These are phyloP conservation scores for Miscanthus sacchariflorus DNA, from an alignment of 202 grass and related monocot genomes.

Conservation along the genomic window DNA sequence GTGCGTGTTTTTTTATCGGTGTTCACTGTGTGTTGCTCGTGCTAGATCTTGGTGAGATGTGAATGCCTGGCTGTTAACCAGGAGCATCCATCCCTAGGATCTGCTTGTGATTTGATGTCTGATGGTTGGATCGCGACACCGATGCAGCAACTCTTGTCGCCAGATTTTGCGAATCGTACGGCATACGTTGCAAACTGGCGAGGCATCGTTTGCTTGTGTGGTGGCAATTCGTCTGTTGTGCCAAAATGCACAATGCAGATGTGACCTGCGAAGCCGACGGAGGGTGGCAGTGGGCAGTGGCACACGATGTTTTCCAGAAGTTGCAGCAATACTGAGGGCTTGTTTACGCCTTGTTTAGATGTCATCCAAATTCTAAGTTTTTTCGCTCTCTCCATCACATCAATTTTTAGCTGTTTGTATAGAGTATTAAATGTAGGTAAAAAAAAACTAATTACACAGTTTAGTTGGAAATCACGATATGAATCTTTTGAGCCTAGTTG, in stretches of 20 bases:
- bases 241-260: not conserved
- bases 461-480: too few relatives aligned
- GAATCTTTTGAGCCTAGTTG: too few relatives aligned
- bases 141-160: not conserved
- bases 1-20: not conserved
- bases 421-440: too few relatives aligned
- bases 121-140: conserved; percentile 5
- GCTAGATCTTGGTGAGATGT: not conserved
- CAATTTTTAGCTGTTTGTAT: too few relatives aligned
- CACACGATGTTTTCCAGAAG: not conserved
- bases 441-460: too few relatives aligned
- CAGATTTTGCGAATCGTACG: conserved; percentile 9
- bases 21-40: not conserved
- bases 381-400: too few relatives aligned
- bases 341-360: too few relatives aligned
- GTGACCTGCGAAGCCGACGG: not conserved
- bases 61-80: conserved; percentile 12
- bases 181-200: not conserved
- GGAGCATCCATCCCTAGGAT: not conserved
- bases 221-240: not conserved
- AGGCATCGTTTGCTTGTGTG: not conserved
- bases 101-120: conserved; percentile 3
- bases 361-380: too few relatives aligned
- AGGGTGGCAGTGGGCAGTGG: not conserved
- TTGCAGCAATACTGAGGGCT: not conserved